phyloP scores from a whole-genome alignment of 2,329 filamentous ascomycete genomes.

The Myrmaecium sp. region DNA sequence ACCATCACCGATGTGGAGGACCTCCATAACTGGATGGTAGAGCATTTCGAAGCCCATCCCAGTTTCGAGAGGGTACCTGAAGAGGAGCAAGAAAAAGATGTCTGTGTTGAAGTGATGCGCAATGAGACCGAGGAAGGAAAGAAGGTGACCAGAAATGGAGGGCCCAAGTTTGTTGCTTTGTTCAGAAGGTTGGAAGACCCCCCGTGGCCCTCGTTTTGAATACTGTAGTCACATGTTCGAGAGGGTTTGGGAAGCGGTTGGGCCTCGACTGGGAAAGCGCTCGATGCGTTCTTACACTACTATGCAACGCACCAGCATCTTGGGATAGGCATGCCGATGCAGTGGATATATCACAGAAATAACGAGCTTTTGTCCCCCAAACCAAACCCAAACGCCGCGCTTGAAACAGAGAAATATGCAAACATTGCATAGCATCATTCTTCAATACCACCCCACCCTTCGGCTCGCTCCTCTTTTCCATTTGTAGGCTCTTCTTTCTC shows the following conservation, averaged over 20 bases:
- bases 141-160: constrained; percentile 83
- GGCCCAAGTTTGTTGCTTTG: constrained; percentile 78
- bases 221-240: not conserved
- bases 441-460: constrained; percentile 53
- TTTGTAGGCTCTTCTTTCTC: constrained; percentile 21
- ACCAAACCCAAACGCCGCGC: constrained; percentile 13
- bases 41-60: constrained; percentile 61
- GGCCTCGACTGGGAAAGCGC: no score
- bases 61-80: constrained; percentile 61
- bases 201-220: constrained; percentile 40
- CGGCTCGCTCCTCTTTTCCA: constrained; percentile 29
- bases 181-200: constrained; percentile 71
- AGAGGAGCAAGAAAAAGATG: constrained; percentile 49
- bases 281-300: no score
- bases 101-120: constrained; percentile 58
- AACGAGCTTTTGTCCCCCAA: constrained; percentile 3
- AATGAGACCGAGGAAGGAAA: constrained; percentile 91
- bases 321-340: no score
- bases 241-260: not conserved
- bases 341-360: no score
- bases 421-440: constrained; percentile 28
- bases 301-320: no score
- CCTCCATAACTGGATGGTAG: constrained; percentile 82
- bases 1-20: constrained; percentile 97
- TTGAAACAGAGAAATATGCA: constrained; percentile 8